These are phyloP conservation scores for Apiospora phragmitis DNA, from an alignment of 2,329 filamentous ascomycete species.

Conservation along the genomic window DNA sequence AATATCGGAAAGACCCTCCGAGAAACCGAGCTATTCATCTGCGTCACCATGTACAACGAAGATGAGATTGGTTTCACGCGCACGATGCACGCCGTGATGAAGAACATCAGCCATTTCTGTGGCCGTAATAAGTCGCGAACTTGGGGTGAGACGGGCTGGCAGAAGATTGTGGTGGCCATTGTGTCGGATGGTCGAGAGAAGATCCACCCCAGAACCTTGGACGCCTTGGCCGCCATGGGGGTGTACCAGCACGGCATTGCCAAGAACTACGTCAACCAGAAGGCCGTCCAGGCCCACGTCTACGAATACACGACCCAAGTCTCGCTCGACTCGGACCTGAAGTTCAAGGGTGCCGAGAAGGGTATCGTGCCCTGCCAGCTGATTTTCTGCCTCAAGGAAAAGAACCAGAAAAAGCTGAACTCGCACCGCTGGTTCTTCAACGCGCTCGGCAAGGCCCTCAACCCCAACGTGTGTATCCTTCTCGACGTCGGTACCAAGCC, in stretches of 20 bases:
- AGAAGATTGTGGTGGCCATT: slow-evolving; percentile 98
- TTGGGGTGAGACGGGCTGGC: slow-evolving; percentile 98
- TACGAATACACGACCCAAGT: slow-evolving; percentile 99
- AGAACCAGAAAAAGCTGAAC: slow-evolving; percentile 97
- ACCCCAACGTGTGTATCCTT: slow-evolving; percentile 94
- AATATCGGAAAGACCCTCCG: slow-evolving; percentile 88
- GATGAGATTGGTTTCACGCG: slow-evolving; percentile 94
- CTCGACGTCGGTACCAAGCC: slow-evolving; percentile 96
- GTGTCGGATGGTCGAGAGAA: slow-evolving; percentile 89
- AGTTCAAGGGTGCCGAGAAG: slow-evolving; percentile 99
- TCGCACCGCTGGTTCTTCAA: slow-evolving; percentile 99
- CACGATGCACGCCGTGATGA: slow-evolving; percentile 96
- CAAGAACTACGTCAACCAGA: slow-evolving; percentile 96
- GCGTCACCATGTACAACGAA: slow-evolving; percentile 98
- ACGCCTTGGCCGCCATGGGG: slow-evolving; percentile 93
- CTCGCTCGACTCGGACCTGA: slow-evolving; percentile 89
- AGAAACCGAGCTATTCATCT: slow-evolving; percentile 94
- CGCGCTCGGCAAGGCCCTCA: slow-evolving; percentile 87
- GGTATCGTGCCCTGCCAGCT: slow-evolving; percentile 97
- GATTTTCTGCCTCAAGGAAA: slow-evolving; percentile 97
- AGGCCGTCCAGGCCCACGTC: slow-evolving; percentile 92
- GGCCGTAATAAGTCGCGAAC: slow-evolving; percentile 90
- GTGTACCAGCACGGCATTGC: slow-evolving; percentile 98
- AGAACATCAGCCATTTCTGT: slow-evolving; percentile 99
- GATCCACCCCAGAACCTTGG: slow-evolving; percentile 89